Conservation (phyloP, 1,139 yeast genomes). For the Geotrichum carabidarum region DNA sequence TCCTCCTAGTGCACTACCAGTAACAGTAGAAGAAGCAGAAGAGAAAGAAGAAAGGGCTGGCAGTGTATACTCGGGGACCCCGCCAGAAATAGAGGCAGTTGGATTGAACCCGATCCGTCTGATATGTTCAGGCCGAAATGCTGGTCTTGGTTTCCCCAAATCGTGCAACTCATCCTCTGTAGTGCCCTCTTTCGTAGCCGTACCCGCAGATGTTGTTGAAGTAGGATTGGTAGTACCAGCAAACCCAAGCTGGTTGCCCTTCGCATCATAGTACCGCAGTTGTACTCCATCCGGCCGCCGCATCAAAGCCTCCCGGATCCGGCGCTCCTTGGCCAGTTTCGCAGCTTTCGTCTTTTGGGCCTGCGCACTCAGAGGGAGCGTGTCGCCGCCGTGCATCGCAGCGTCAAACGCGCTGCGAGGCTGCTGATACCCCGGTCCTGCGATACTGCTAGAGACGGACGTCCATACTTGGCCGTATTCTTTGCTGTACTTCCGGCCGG, state of each 20-base stretch:
- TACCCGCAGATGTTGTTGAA: not conserved
- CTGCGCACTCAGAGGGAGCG: slow-evolving; percentile 35
- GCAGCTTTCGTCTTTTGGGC: slow-evolving; percentile 20
- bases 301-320: slow-evolving; percentile 30
- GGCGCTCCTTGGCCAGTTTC: slow-evolving; percentile 27
- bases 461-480: slow-evolving; percentile 15
- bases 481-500: slow-evolving; percentile 1
- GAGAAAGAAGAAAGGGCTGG: too few relatives aligned
- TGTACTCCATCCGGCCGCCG: slow-evolving; percentile 32
- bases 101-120: slow-evolving; percentile 37
- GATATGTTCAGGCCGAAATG: slow-evolving; percentile 31
- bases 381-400: not conserved
- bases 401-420: not conserved
- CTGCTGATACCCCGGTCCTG: not conserved
- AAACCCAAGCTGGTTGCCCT: slow-evolving; percentile 32
- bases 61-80: too few relatives aligned
- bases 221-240: slow-evolving; percentile 18
- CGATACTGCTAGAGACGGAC: slow-evolving; percentile 5
- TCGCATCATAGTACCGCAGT: slow-evolving; percentile 29
- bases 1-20: too few relatives aligned
- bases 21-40: too few relatives aligned
- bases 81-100: slow-evolving; percentile 16
- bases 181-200: not conserved
- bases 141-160: not conserved
- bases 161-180: too few relatives aligned